phyloP scores from a whole-genome alignment of 2,329 filamentous ascomycete genomes.

The Fusarium ambrosium region DNA sequence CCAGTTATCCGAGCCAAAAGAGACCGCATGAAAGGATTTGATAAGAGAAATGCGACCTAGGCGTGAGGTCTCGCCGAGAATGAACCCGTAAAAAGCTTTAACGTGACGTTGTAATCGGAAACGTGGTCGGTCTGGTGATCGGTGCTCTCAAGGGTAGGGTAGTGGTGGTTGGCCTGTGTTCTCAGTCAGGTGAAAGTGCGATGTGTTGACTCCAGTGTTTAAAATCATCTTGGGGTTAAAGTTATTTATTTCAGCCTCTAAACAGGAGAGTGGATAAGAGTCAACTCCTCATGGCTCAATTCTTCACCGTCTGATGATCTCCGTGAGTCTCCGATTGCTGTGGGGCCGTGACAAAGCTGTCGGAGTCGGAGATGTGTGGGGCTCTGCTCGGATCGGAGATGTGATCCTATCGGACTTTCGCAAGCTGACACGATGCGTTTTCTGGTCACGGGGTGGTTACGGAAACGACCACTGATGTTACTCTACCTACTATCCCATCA shows the following conservation, averaged over 20 bases:
- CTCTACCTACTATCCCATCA: neutral
- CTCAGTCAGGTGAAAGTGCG: neutral
- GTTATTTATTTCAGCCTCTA: neutral
- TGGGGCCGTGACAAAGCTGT: neutral
- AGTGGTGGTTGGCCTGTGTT: neutral
- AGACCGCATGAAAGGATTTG: neutral
- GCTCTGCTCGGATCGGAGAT: neutral
- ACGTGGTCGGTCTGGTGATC: neutral
- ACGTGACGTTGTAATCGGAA: neutral
- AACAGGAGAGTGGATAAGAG: neutral
- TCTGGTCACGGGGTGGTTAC: neutral
- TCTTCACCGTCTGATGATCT: neutral
- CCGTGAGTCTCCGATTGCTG: neutral
- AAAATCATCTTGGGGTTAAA: neutral
- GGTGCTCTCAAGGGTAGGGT: neutral
- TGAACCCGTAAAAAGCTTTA: neutral
- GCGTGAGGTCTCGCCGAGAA: neutral
- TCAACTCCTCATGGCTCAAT: neutral
- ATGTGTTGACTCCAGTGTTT: neutral
- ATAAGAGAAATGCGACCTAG: neutral
- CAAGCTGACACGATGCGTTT: neutral
- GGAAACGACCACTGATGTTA: neutral
- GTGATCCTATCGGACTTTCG: neutral
- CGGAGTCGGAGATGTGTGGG: neutral
- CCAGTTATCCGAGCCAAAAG: slow-evolving; percentile 8